Conservation (phyloP, 1,139 yeast species). For the Blastobotrys elegans region DNA sequence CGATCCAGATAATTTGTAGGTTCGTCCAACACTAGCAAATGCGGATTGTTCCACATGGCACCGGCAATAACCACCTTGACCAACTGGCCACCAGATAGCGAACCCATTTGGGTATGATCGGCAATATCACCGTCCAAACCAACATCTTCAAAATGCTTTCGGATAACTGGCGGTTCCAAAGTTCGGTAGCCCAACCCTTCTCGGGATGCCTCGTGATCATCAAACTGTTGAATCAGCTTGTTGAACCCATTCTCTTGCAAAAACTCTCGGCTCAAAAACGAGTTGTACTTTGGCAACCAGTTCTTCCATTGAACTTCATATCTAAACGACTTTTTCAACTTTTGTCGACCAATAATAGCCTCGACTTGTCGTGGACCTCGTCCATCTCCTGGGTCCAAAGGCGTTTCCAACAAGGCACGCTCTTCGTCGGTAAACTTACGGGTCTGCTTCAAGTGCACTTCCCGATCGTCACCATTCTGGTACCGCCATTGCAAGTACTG, state of each 20-base stretch:
- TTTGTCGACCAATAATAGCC: conserved; percentile 95
- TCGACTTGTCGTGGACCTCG: conserved; percentile 85
- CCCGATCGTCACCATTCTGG: conserved; percentile 96
- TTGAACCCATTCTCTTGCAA: conserved; percentile 78
- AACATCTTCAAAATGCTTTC: conserved; percentile 95
- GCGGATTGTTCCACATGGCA: conserved; percentile 99
- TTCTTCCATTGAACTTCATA: conserved; percentile 93
- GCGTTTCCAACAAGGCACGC: conserved; percentile 69
- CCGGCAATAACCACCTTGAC: conserved; percentile 99
- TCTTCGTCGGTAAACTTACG: conserved; percentile 85
- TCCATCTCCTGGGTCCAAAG: conserved; percentile 79
- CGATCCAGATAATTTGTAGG: conserved; percentile 98
- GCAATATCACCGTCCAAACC: conserved; percentile 98
- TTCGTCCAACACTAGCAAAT: conserved; percentile 91
- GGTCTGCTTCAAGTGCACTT: conserved; percentile 87
- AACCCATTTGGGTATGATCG: conserved; percentile 95
- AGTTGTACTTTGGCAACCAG: conserved; percentile 89
- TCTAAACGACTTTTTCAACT: conserved; percentile 92
- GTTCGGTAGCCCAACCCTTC: conserved; percentile 98
- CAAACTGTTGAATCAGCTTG: conserved; percentile 86
- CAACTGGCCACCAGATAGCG: conserved; percentile 95
- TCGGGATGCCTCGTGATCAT: conserved; percentile 97
- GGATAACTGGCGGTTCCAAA: conserved; percentile 81
- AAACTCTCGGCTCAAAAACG: conserved; percentile 85
- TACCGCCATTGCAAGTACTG: conserved; percentile 99